Evolutionary conservation across 345 rosid species (phyloP), one percentile per base, ranked within the genome.

Genomic region (Salix udensis): DNA sequence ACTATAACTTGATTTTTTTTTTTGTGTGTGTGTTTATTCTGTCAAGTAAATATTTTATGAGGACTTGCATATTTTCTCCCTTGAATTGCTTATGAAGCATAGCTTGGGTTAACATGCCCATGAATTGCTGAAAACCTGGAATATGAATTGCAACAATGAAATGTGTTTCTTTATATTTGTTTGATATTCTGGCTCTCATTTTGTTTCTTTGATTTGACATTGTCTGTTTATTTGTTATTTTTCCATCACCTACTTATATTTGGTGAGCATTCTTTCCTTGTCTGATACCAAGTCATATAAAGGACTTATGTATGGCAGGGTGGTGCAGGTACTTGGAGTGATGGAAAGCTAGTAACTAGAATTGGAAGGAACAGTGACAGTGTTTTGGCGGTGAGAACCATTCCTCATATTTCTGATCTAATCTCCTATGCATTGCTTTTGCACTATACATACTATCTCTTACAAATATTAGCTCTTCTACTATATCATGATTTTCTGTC

Each of bases 251-350:
- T 61, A 36, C 23, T 70, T 26, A 15, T 53, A 26, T 71, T 46
- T 28, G 34, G 55, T 65, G 14, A 11, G 6, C 62, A 23, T 11
- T 78, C 19, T 66, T 62, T 40, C 12, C 69, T 70, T 65, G 40
- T 64, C 65, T 37, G 39, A 42, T 76, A 65, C 62, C 79, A 81
- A 77, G 64, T 81, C 75, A 79, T 82, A 48, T 83, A 70, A 83
- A 89, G 94, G 83, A 90, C 96, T 90, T 91, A 91, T 91, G 83
- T 62, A 64, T 88, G 74, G 89, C 99, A 95, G 99, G 99, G 99
- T 89, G 98, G 97, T 91, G 99, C 99, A 93, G 99, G 99, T 90
- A 89, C 99, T 34, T 95, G 99, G 99, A 95, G 99, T 79, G 99
- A 95, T 85, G 98, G 98, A 79, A 95, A 95, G 87, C 94, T 95